Percentiles rank a stretch among this genome's conserved stretches.
These are phyloP conservation scores for Musa acuminata DNA, from an alignment of 176 grass and related monocot genomes.

Conservation along the genomic window DNA sequence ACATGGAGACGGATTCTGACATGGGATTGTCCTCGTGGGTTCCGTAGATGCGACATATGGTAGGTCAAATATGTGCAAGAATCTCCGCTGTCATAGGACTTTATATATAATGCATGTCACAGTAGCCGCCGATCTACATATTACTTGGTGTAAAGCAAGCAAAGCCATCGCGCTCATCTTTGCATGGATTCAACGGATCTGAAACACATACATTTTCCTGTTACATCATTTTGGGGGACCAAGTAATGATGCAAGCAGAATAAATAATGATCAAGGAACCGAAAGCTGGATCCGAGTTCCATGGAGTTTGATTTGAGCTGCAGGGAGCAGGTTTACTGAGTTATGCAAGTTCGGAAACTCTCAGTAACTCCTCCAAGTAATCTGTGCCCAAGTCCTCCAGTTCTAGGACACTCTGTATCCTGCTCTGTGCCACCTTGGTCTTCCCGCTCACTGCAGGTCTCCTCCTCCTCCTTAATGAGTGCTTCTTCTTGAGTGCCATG, in stretches of 20 bases:
- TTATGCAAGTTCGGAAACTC: slow-evolving; percentile 28
- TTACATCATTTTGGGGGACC: neutral
- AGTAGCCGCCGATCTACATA: too few species aligned
- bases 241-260: neutral
- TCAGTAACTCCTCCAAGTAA: slow-evolving; percentile 67
- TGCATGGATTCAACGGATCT: neutral
- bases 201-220: neutral
- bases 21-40: too few species aligned
- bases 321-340: neutral
- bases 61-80: too few species aligned
- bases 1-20: too few species aligned
- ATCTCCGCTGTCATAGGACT: too few species aligned
- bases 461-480: slow-evolving; percentile 43
- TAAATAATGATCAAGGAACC: neutral
- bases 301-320: too few species aligned
- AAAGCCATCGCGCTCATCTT: neutral
- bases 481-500: slow-evolving; percentile 54
- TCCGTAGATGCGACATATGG: too few species aligned
- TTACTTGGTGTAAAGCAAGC: too few species aligned
- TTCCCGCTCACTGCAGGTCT: slow-evolving; percentile 27
- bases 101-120: too few species aligned
- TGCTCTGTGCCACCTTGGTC: neutral
- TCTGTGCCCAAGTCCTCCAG: slow-evolving; percentile 66
- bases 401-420: slow-evolving; percentile 36
- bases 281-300: neutral